phyloP scores from a whole-genome alignment of 1,284 basidiomycete species.

The Volvariella volvacea region DNA sequence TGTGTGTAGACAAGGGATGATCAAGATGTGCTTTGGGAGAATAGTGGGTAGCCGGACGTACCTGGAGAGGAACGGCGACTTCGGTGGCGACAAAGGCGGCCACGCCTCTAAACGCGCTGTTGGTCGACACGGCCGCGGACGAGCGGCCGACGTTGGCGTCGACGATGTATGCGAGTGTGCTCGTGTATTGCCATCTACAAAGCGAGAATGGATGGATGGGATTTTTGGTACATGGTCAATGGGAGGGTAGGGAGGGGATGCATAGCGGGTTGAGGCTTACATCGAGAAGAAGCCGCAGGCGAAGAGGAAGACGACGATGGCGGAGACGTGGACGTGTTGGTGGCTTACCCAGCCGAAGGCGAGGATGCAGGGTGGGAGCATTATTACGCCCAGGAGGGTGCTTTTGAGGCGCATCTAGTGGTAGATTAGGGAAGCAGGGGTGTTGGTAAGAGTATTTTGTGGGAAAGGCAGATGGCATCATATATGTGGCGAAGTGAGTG shows the following conservation, averaged over 20 bases:
- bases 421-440: too few relatives aligned
- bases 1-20: neutral
- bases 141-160: constrained; percentile 76
- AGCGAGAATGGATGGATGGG: constrained; percentile 8
- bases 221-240: too few relatives aligned
- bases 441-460: neutral
- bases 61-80: constrained; percentile 61
- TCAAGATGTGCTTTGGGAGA: neutral
- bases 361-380: constrained; percentile 54
- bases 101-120: constrained; percentile 65
- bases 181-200: constrained; percentile 62
- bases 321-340: constrained; percentile 55
- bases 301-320: constrained; percentile 58
- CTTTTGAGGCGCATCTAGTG: constrained; percentile 69
- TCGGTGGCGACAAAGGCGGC: constrained; percentile 68
- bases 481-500: too few relatives aligned
- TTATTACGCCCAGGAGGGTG: constrained; percentile 45
- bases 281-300: constrained; percentile 64
- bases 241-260: constrained; percentile 11
- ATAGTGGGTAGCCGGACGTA: constrained; percentile 15
- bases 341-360: constrained; percentile 77
- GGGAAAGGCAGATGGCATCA: neutral
- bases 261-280: too few relatives aligned
- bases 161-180: constrained; percentile 68
- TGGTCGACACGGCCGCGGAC: constrained; percentile 61